Evolutionary conservation across 495 filamentous ascomycete species (phyloP).

Genomic region (Umbilicaria muhlenbergii): DNA sequence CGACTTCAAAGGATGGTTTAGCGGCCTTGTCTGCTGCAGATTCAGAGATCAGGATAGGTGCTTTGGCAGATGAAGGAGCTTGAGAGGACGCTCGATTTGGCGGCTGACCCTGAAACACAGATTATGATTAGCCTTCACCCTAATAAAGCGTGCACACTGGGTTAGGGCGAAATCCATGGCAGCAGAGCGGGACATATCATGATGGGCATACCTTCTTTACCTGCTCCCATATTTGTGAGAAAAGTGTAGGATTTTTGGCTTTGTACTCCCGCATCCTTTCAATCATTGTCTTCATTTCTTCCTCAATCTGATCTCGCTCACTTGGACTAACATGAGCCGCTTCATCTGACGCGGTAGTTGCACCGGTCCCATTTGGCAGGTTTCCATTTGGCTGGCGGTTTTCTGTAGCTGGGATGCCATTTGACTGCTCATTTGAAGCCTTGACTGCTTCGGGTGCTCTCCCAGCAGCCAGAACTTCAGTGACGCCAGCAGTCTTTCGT

Average conservation of each 20-base stretch:
- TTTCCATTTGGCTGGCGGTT: neutral
- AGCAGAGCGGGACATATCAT: neutral
- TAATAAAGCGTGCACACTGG: no score
- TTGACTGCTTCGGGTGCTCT: conserved; percentile 2
- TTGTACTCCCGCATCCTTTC: conserved; percentile 23
- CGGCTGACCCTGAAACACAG: conserved; percentile 2
- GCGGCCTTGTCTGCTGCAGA: conserved; percentile 1
- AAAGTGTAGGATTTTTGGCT: conserved; percentile 18
- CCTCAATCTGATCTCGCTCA: conserved; percentile 14
- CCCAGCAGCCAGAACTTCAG: conserved; percentile 4
- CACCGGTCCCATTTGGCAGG: neutral
- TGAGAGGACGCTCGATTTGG: conserved; percentile 3
- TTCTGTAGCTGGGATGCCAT: neutral
- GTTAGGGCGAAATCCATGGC: neutral
- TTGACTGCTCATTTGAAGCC: conserved; percentile 1
- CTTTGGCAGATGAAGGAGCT: neutral
- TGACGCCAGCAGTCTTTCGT: conserved; percentile 10
- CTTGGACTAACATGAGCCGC: neutral
- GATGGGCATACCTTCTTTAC: conserved; percentile 15
- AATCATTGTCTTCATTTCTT: conserved; percentile 22
- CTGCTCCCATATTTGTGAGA: conserved; percentile 20
- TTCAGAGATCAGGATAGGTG: no score
- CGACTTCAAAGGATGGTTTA: neutral
- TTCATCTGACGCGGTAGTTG: neutral
- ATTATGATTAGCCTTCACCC: no score